phyloP scores from a whole-genome alignment of 805 yeast genomes.

The Ascoidea asiatica region DNA sequence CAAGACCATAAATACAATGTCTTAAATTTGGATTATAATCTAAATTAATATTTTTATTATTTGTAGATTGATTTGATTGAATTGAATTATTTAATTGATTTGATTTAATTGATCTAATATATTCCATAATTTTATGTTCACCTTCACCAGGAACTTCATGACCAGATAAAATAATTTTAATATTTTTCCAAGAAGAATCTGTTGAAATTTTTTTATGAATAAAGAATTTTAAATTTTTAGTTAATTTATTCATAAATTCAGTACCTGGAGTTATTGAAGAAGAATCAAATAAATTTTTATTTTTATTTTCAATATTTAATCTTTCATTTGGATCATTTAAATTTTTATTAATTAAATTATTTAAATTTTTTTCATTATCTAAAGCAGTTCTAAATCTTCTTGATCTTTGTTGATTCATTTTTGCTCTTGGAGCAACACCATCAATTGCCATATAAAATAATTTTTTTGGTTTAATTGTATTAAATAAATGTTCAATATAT shows the following conservation, averaged over 20 bases:
- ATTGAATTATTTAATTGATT: too few species aligned
- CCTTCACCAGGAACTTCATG: slow-evolving; percentile 99
- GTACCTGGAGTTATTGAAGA: slow-evolving; percentile 96
- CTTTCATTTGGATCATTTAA: background rate
- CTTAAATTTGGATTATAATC: slow-evolving; percentile 69
- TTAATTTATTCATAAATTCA: slow-evolving; percentile 84
- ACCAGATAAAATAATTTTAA: slow-evolving; percentile 71
- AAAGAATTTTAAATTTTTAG: slow-evolving; percentile 71
- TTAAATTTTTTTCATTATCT: slow-evolving; percentile 71
- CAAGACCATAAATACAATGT: slow-evolving; percentile 91
- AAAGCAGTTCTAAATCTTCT: slow-evolving; percentile 89
- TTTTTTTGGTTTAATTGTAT: slow-evolving; percentile 74
- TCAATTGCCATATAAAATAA: slow-evolving; percentile 94
- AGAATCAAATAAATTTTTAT: slow-evolving; percentile 57
- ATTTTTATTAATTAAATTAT: background rate
- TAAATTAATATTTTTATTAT: too few species aligned
- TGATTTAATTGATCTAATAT: slow-evolving; percentile 68
- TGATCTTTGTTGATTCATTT: slow-evolving; percentile 95
- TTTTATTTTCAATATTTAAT: background rate
- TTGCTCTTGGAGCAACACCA: slow-evolving; percentile 98
- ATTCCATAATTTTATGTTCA: slow-evolving; percentile 94
- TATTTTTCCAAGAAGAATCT: slow-evolving; percentile 75
- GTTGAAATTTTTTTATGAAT: slow-evolving; percentile 78
- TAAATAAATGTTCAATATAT: slow-evolving; percentile 87
- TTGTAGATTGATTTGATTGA: too few species aligned